Evolutionary conservation across 176 grass and related monocot species (phyloP), one percentile per base, ranked within the genome.

Genomic region (Rhynchospora breviuscula): DNA sequence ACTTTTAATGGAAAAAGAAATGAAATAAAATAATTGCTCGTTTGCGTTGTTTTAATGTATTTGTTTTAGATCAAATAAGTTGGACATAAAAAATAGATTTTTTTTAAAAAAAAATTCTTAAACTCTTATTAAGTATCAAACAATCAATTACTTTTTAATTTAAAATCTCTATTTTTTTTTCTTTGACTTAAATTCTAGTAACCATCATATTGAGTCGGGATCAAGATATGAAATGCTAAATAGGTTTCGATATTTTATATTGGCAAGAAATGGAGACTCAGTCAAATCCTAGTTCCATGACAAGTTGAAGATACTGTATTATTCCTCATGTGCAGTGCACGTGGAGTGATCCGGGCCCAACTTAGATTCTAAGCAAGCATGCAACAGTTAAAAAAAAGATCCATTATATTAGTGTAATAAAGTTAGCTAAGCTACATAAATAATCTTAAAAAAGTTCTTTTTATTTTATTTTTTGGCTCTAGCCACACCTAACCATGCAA

Each of bases 311-410:
- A 64, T 26, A 82, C 67, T 15, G 49, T 64, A 23, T 54, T 80
- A 67, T 49, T 48, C 6, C 45, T 82, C 79, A 82, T 59, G 79
- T 82, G 79, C 5, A 52, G 6, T 67, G 79, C 54, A 67, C 79
- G 79, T 82, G 79, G 59, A 35, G 22, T 82, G 79, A 58, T 67
- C 79, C 62, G 57, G 79, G 12, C 57, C 60, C 79, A 82, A 82
- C 58, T 66, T 64, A 22, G 54, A 82, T 52, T 82, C 60, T 64
- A 82, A 82, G 58, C 79, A 82, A 82, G 44, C 79, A 67, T 82
- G 79, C 59, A 51, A 14, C 71, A 75, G 22, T 75, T 75, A 3
- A 53, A 75, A 75, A 75, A 75, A 75, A 75, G 47, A 26, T 26
- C 13, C 47, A 13, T 75, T 75, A 45, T 21, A 47, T 48, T 75